Percentiles rank a stretch among this genome's conserved stretches.
phyloP scores from a whole-genome alignment of 495 filamentous ascomycete species.

The Penicillium antarcticum region DNA sequence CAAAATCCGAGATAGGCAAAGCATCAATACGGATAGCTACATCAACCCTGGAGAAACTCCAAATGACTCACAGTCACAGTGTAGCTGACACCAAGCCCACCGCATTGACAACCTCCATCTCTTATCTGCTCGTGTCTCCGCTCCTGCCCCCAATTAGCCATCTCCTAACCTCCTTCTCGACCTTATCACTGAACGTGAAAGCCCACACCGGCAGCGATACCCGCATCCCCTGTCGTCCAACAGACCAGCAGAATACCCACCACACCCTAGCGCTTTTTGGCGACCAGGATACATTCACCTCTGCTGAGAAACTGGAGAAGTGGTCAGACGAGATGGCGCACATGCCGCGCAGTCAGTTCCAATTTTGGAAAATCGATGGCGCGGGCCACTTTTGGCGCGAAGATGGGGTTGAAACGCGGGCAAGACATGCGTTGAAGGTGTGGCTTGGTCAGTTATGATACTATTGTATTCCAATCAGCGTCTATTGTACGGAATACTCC shows the following conservation, averaged over 20 bases:
- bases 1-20: constrained; percentile 61
- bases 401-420: constrained; percentile 51
- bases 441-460: constrained; percentile 35
- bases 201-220: constrained; percentile 18
- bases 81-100: constrained; percentile 6
- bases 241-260: constrained; percentile 53
- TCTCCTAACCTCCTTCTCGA: constrained; percentile 54
- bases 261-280: constrained; percentile 75
- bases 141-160: constrained; percentile 61
- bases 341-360: constrained; percentile 40
- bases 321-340: constrained; percentile 64
- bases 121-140: constrained; percentile 81
- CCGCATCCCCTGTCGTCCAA: constrained; percentile 37
- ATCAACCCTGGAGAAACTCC: constrained; percentile 16
- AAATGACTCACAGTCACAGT: neutral
- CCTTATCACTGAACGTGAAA: constrained; percentile 28
- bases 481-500: no score
- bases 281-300: constrained; percentile 68
- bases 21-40: constrained; percentile 61
- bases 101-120: constrained; percentile 31
- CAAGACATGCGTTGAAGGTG: constrained; percentile 44
- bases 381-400: constrained; percentile 88
- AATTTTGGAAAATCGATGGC: constrained; percentile 55
- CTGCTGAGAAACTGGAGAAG: constrained; percentile 58
- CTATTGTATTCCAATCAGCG: no score